These are phyloP conservation scores for Myriosclerotinia scirpicola DNA, from an alignment of 2,329 filamentous ascomycete species.

Conservation along the genomic window DNA sequence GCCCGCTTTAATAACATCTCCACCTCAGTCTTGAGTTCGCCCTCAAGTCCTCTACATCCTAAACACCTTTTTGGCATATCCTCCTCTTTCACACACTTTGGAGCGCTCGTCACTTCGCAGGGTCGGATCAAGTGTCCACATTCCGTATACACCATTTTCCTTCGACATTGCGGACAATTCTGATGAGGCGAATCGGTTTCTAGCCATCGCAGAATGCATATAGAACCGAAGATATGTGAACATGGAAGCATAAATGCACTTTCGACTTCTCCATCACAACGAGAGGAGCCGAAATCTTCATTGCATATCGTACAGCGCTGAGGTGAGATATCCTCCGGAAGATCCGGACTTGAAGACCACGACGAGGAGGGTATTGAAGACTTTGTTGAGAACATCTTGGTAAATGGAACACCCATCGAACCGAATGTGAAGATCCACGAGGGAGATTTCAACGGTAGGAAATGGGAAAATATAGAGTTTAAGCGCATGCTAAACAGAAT, in stretches of 20 bases:
- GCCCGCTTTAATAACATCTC: conserved; percentile 22
- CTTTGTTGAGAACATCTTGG: conserved; percentile 1
- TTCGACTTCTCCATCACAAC: conserved; percentile 30
- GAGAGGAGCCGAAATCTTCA: conserved; percentile 18
- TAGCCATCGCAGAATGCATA: conserved; percentile 37
- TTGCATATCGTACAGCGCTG: conserved; percentile 33
- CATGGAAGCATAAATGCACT: conserved; percentile 32
- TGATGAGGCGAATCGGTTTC: conserved; percentile 29
- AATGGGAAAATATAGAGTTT: neutral
- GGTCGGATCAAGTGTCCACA: conserved; percentile 35
- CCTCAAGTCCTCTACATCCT: conserved; percentile 29
- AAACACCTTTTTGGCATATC: conserved; percentile 35
- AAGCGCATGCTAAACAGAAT: neutral
- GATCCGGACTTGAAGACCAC: neutral
- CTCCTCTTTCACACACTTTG: conserved; percentile 25
- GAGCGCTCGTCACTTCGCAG: conserved; percentile 13
- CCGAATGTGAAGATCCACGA: neutral
- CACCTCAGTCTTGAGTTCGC: conserved; percentile 24
- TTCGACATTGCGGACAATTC: conserved; percentile 36
- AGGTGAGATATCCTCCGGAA: neutral
- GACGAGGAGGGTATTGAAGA: neutral
- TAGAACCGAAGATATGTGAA: conserved; percentile 34
- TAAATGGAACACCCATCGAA: neutral
- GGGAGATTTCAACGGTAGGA: neutral
- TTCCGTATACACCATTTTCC: conserved; percentile 33